Conservation (phyloP, 169 alveolate species). For the Blepharisma undulans region DNA sequence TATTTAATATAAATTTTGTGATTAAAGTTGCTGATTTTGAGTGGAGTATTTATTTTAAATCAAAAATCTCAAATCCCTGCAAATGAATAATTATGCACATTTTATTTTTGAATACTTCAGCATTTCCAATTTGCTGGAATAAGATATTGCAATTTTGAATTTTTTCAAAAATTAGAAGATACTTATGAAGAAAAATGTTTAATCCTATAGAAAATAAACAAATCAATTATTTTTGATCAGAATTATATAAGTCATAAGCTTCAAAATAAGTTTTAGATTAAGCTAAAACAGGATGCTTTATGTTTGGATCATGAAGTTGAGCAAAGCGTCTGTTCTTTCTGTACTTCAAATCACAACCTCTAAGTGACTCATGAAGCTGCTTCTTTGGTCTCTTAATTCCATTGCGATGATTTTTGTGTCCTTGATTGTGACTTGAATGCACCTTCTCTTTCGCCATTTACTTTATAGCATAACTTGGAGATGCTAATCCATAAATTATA, state of each 20-base stretch:
- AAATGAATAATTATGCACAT: too few relatives aligned
- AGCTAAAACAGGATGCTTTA: neutral
- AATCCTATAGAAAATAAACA: too few relatives aligned
- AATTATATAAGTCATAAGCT: neutral
- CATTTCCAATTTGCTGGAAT: too few relatives aligned
- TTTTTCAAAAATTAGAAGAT: too few relatives aligned
- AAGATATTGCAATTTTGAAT: too few relatives aligned
- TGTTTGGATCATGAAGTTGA: conserved; percentile 34
- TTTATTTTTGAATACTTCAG: too few relatives aligned
- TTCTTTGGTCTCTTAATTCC: conserved; percentile 81
- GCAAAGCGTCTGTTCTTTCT: conserved; percentile 70
- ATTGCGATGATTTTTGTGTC: conserved; percentile 74
- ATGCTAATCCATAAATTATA: neutral
- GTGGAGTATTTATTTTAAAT: too few relatives aligned
- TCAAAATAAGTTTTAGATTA: neutral
- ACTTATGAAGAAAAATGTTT: neutral
- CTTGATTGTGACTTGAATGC: conserved; percentile 79
- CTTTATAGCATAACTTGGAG: neutral
- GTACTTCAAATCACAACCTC: conserved; percentile 70
- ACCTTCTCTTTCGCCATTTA: conserved; percentile 79
- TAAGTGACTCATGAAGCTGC: conserved; percentile 58
- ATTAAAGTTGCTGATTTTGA: too few relatives aligned
- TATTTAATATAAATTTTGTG: too few relatives aligned
- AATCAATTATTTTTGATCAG: too few relatives aligned
- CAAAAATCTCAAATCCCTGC: too few relatives aligned